Percentiles rank a stretch among this genome's conserved stretches.
Conservation (phyloP, 2,329 filamentous ascomycete species). For the Saccharata proteae region DNA sequence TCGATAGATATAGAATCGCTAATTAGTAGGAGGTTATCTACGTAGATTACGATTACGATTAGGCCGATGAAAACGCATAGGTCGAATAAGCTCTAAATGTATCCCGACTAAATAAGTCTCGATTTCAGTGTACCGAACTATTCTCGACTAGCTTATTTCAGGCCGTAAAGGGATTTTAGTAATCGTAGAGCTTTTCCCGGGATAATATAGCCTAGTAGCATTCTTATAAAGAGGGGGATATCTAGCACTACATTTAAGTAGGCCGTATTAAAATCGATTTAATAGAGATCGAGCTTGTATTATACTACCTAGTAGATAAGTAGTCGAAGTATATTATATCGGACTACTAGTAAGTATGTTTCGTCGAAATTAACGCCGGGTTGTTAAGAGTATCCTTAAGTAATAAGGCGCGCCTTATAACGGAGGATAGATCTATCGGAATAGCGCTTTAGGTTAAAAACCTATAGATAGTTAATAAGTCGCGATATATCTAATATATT, state of each 20-base stretch:
- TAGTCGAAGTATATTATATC: conserved; percentile 8
- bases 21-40: background rate
- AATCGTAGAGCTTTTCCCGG: background rate
- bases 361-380: conserved; percentile 9
- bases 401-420: conserved; percentile 8
- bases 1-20: background rate
- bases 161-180: background rate
- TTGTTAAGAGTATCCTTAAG: conserved; percentile 9
- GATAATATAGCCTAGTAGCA: conserved; percentile 1
- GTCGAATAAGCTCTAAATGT: background rate
- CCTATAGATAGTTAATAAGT: conserved; percentile 4
- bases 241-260: conserved; percentile 7
- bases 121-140: background rate
- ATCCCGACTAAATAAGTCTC: background rate
- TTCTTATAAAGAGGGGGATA: conserved; percentile 5
- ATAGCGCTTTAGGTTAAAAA: no score
- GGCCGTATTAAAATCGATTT: conserved; percentile 9
- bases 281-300: background rate
- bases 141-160: background rate
- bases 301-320: conserved; percentile 1
- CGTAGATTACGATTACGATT: background rate
- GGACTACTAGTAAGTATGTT: conserved; percentile 8
- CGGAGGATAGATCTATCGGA: no score
- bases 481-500: conserved; percentile 7
- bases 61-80: background rate